Evolutionary conservation across 2,329 filamentous ascomycete species (phyloP), one percentile per base, ranked within the genome.

Genomic region (Penicillium digitatum): DNA sequence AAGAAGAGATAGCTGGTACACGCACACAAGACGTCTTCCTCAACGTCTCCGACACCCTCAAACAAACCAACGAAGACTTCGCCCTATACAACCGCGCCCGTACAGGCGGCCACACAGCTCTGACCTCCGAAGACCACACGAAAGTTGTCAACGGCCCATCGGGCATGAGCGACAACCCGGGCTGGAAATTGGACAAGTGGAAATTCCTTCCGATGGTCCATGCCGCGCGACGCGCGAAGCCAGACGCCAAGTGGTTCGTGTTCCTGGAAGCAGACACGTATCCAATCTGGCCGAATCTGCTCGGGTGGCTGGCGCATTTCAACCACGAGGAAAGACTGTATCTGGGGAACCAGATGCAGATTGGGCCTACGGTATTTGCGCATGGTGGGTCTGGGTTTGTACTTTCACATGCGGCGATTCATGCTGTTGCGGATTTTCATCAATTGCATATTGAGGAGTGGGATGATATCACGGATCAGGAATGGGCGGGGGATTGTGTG

Each of bases 201-300:
- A 82, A 81, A 62, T 78, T 79, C 56, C 64, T 81, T n/a, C 79
- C 79, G 7, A 76, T 81, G 69, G 74, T 80, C n/a, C 76, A 81
- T 52, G 74, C 77, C 54, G 75, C 78, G 3, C 71, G 74, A 35
- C 66, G 67, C 26, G 62, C 70, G 54, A 54, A 57, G 10, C 79
- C 79, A 1, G 66, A 78, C n/a, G 75, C 77, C 39, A 77, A 77
- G 46, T 84, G 81, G 81, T 84, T 77, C 55, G 70, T 82, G 43
- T 83, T 84, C 62, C 73, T 82, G 6, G 81, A 83, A 60, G 76
- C 79, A 2, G 81, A 84, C 61, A 81, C 80, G 0, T 83, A 81
- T 59, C 66, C 83, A 16, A 66, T 81, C 43, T 80, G 80, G 72
- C 68, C 73, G 43, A 80, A 79, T 51, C 60, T 83, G 35, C 60